Base-by-base conservation (phyloP, 768 basidiomycete species). In the Mycena epipterygia region DNA sequence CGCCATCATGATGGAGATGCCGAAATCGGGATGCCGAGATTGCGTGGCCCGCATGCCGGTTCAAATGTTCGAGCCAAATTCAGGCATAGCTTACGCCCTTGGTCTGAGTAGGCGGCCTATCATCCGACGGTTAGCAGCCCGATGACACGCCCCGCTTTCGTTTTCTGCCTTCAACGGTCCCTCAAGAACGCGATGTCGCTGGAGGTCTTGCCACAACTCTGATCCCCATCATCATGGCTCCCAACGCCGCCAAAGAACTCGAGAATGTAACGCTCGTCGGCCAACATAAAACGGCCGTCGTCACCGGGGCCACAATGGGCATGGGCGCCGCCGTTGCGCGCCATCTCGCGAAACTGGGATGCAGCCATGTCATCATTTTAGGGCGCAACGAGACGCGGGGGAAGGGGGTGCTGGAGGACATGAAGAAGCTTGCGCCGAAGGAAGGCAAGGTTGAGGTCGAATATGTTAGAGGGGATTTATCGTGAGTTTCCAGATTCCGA, bases 241-340 rank as follows among this genome's bases (percentile, higher is more conserved):
- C 56, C 2, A 59, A 67, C 48, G 25, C 46, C 21, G 56, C 52
- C n/a, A 7, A 32, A 16, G 56, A 27, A 21, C 33, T 67, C n/a
- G 23, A 37, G 12, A 58, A 48, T 5, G 35, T 65, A 5, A 33
- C 30, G 1, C 53, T 65, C 7, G 33, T 48, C 14, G 64, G 64
- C 19, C 64, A 56, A n/a, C 56, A 56, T n/a, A 65, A 56, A 41
- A 65, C 55, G 2, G 64, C 64, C 14, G 64, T 65, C 30, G 53
- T 65, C 5, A 53, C 56, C n/a, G 64, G 53, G 0, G 64, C 30
- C 3, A 49, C 33, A 0, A 16, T 8, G 3, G 64, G 53, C 25
- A 57, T 46, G 25, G 64, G 64, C 11, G 42, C 42, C 3, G 53
- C 25, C 4, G 32, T 66, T 33, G 53, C 64, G 2, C 55, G 55